Evolutionary conservation across 768 basidiomycete species (phyloP).

Genomic region (Mycena haematopus): DNA sequence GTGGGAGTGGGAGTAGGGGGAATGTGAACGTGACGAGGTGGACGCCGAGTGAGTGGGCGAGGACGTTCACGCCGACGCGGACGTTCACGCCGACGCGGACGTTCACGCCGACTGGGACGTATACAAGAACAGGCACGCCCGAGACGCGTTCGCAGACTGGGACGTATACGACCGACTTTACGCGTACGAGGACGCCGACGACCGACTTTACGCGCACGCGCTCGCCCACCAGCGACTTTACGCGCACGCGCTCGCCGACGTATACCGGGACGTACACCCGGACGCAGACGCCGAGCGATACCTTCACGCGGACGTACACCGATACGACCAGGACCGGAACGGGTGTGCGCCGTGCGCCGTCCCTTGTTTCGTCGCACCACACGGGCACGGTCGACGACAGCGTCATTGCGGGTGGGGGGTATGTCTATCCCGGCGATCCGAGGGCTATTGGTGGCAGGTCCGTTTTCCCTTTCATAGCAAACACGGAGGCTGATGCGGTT

Average conservation of each 20-base stretch:
- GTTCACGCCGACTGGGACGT: slow-evolving; percentile 14
- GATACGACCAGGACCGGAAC: slow-evolving; percentile 25
- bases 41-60: slow-evolving; percentile 12
- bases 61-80: slow-evolving; percentile 21
- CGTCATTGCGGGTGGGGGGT: slow-evolving; percentile 67
- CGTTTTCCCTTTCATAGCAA: not conserved
- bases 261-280: not conserved
- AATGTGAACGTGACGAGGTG: slow-evolving; percentile 8
- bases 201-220: slow-evolving; percentile 7
- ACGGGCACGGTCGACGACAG: slow-evolving; percentile 77
- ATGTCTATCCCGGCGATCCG: slow-evolving; percentile 75
- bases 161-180: not conserved
- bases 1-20: not conserved
- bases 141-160: not conserved
- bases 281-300: slow-evolving; percentile 3
- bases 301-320: not conserved
- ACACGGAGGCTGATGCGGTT: not conserved
- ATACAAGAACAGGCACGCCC: slow-evolving; percentile 7
- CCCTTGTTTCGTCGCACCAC: slow-evolving; percentile 62
- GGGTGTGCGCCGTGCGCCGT: slow-evolving; percentile 46
- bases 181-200: not conserved
- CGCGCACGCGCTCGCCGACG: slow-evolving; percentile 3
- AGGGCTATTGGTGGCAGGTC: slow-evolving; percentile 66
- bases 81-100: slow-evolving; percentile 22
- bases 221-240: slow-evolving; percentile 8